Conservation (phyloP, 306 rosid species). For the Cyamopsis tetragonoloba region DNA sequence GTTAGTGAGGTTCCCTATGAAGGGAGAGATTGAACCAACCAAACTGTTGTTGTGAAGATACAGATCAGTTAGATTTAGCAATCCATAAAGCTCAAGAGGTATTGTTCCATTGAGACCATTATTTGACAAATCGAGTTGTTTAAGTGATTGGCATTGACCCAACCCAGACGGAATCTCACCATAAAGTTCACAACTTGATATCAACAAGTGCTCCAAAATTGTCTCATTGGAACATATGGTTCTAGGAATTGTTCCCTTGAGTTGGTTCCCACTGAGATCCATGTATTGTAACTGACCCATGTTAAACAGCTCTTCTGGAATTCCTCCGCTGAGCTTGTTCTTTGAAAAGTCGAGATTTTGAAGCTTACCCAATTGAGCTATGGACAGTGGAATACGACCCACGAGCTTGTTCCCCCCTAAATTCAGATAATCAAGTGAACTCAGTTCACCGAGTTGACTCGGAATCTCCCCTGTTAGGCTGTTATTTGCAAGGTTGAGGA, state of each 20-base stretch:
- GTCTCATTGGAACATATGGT: conserved; percentile 64
- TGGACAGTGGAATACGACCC: conserved; percentile 58
- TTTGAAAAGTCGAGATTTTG: conserved; percentile 65
- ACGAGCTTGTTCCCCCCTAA: conserved; percentile 53
- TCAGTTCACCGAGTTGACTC: conserved; percentile 56
- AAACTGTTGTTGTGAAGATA: conserved; percentile 73
- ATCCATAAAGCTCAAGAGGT: conserved; percentile 54
- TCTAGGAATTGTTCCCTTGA: conserved; percentile 58
- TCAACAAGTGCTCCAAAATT: conserved; percentile 46
- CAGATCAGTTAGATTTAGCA: conserved; percentile 47
- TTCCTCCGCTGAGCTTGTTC: conserved; percentile 57
- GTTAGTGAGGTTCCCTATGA: conserved; percentile 57
- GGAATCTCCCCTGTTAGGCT: conserved; percentile 65
- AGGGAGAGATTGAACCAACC: conserved; percentile 69
- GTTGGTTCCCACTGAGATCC: conserved; percentile 55
- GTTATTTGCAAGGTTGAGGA: conserved; percentile 62
- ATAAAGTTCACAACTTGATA: conserved; percentile 35
- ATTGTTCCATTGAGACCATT: conserved; percentile 65
- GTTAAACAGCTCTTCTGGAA: conserved; percentile 54
- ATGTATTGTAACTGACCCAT: conserved; percentile 45
- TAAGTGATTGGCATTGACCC: conserved; percentile 55
- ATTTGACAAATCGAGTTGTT: conserved; percentile 64
- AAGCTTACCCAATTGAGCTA: conserved; percentile 61
- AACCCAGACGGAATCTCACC: conserved; percentile 74
- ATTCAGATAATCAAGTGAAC: conserved; percentile 55